Base-by-base conservation (phyloP, 2,329 filamentous ascomycete species). In the Exophiala aquamarina region DNA sequence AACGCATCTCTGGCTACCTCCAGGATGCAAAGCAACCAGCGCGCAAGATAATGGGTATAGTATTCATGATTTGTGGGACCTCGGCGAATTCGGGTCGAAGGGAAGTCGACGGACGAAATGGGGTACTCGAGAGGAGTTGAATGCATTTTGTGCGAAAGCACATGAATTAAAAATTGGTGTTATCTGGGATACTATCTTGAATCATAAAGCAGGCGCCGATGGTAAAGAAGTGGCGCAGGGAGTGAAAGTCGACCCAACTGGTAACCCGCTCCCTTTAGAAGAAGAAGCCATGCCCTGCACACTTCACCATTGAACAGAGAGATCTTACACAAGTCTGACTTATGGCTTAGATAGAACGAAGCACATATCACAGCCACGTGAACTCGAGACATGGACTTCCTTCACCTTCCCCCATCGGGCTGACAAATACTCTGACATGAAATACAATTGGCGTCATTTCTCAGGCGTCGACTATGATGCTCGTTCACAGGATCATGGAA, bases 21-120 rank as follows among this genome's bases (percentile, higher is more conserved):
- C 85, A 0, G 85, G 79, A 47, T 86, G 83, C 65, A 88, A 88
- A 67, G 83, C 78, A 1, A 74, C 74, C 18, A 74, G 76, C 0
- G 66, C 75, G 21, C 79, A 82, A 14, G 47, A 49, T 23, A 87
- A 86, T 57, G 85, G 85, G 2, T 85, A 85, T 56, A 82, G 84
- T 61, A 74, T 81, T 52, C 88, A 87, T 60, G 85, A 88, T 61
- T 66, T 89, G 14, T 86, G 82, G 57, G 83, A 86, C 51, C 65
- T 86, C 3, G 85, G 85, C 26, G 85, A 89, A 61, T 89, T 88
- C 56, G 78, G 86, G 35, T 83, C 87, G 59, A 88, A 88, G 61
- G 81, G 81, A 14, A 63, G 71, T 0, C 67, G 68, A 15, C 42
- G 48, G 15, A 88, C 84, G 1, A 87, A 87, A 71, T 89, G 84